These are phyloP conservation scores for Eucalyptus cloeziana DNA, from an alignment of 345 rosid genomes.

Conservation along the genomic window DNA sequence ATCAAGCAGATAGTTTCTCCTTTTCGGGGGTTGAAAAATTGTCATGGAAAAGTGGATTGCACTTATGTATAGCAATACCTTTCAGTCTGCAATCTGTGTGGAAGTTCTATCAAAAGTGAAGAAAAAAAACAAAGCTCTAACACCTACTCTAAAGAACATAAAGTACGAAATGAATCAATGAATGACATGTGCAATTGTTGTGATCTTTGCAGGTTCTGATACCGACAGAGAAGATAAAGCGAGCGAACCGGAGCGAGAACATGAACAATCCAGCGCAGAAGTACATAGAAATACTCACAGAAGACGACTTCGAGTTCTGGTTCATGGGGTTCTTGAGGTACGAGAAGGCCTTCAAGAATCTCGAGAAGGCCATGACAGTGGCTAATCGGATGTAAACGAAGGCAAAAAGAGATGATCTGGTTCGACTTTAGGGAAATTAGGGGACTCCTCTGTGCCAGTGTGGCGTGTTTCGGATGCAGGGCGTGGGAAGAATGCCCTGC, in stretches of 20 bases:
- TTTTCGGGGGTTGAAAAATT: not conserved
- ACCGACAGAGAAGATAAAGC: conserved; percentile 9
- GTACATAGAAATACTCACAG: conserved; percentile 10
- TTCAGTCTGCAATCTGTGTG: not conserved
- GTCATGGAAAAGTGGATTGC: not conserved
- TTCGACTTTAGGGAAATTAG: not conserved
- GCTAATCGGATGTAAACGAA: not conserved
- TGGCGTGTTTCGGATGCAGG: not conserved
- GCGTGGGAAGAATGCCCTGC: not conserved
- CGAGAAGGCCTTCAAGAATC: conserved; percentile 13
- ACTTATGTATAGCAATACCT: too few species aligned
- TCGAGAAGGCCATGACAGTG: conserved; percentile 11
- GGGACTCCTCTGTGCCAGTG: not conserved
- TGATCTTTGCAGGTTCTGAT: conserved; percentile 13
- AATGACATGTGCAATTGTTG: not conserved
- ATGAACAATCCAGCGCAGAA: conserved; percentile 17
- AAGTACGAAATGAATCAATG: not conserved
- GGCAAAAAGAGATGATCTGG: not conserved
- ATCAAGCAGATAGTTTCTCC: not conserved
- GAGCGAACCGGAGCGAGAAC: conserved; percentile 4
- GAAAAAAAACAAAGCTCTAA: not conserved
- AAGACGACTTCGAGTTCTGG: conserved; percentile 23
- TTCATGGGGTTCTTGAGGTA: conserved; percentile 29
- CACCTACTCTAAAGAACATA: not conserved
- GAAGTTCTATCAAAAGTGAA: not conserved